Base-by-base conservation (phyloP, 768 basidiomycete genomes). In the Clathrus columnatus region DNA sequence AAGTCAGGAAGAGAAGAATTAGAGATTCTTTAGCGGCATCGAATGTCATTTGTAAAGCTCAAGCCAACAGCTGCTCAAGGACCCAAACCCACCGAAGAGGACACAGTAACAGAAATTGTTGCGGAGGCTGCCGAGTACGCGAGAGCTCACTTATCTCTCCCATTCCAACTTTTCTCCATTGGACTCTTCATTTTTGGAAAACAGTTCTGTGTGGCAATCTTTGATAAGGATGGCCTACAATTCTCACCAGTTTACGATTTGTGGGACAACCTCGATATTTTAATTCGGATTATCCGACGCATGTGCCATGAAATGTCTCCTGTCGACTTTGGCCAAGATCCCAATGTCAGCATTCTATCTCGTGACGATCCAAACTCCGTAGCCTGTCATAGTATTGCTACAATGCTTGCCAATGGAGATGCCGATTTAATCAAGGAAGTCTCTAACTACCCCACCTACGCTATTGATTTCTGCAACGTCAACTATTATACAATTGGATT, bases 151-250 rank as follows among this genome's bases (percentile, higher is more conserved):
- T 44, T 68, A 51, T 65, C 65, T 18, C 61, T 63, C 7, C 68
- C 69, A 1, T 69, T 68, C 59, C 61, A 62, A 50, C 62, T 68
- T 28, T 68, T 68, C 57, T 64, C 63, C 6, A 56, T 67, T 32
- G 63, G 61, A 30, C 32, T 68, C 11, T 59, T 70, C n/a, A 65
- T 69, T 50, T 68, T 61, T 48, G 67, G 68, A 7, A 50, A 53
- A 16, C 24, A 61, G 17, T 70, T 70, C 51, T 63, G 59, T 30
- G 66, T 69, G 36, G 65, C 57, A 16, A 66, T 69, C 45, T 68
- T 66, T 51, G 68, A 69, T 50, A 65, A 64, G 36, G 63, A 53
- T 24, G 69, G 69, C 11, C 63, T 65, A 28, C 43, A 48, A 6
- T 54, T 67, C 54, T 69, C 68, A 24, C 61, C 60, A 18, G 47